Percentiles rank a stretch among this genome's conserved stretches.
Conservation (phyloP, 352 stramenopile species). For the Halophytophthora polymorphica region DNA sequence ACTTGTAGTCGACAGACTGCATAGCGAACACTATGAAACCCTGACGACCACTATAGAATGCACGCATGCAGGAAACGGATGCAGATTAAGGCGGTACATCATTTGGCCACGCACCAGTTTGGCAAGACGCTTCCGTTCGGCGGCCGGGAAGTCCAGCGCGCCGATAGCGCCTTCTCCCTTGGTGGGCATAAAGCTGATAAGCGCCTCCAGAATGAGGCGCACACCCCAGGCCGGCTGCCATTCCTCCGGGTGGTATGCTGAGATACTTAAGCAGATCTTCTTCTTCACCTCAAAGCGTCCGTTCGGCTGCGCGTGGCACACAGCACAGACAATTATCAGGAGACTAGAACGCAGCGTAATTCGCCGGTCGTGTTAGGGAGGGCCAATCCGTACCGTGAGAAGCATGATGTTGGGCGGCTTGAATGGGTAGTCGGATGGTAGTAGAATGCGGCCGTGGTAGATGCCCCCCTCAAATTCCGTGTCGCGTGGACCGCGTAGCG, state of each 20-base stretch:
- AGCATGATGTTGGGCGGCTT: constrained; percentile 98
- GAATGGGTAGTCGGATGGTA: constrained; percentile 93
- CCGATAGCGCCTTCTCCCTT: constrained; percentile 84
- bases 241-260: constrained; percentile 96
- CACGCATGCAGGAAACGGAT: too few relatives aligned
- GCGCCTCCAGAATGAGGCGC: constrained; percentile 95
- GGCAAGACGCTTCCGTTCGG: constrained; percentile 60
- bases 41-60: constrained; percentile 2
- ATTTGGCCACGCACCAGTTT: constrained; percentile 39
- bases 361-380: not conserved
- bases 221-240: constrained; percentile 96
- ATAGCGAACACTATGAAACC: constrained; percentile 1
- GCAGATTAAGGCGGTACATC: too few relatives aligned
- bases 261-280: constrained; percentile 99
- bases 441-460: constrained; percentile 97
- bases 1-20: constrained; percentile 76
- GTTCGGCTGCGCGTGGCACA: constrained; percentile 65
- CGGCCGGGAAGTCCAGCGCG: constrained; percentile 67
- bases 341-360: not conserved
- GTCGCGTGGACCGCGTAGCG: constrained; percentile 93
- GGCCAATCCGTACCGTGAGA: constrained; percentile 68
- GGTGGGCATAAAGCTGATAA: constrained; percentile 97
- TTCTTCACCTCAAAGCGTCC: constrained; percentile 96
- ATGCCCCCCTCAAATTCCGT: constrained; percentile 97
- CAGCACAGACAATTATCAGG: constrained; percentile 2